Evolutionary conservation across 148 eudicot genomes (phyloP).

Genomic region (Fallopia convolvulus): DNA sequence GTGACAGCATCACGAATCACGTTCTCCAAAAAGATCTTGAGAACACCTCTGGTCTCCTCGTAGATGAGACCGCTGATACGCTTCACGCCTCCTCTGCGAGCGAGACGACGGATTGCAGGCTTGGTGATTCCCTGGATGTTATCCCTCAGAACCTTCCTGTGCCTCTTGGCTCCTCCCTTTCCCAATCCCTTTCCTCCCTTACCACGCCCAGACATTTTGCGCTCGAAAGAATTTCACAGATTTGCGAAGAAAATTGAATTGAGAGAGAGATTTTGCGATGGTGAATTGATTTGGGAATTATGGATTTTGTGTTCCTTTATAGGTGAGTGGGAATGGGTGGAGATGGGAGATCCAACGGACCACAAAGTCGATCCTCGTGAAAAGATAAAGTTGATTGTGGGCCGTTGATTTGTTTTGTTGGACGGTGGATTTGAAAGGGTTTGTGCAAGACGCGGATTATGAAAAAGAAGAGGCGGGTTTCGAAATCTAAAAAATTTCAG

Average conservation of each 20-base stretch:
- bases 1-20: conserved; percentile 16
- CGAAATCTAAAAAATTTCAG: background rate
- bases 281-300: background rate
- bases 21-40: conserved; percentile 16
- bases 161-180: conserved; percentile 16
- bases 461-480: background rate
- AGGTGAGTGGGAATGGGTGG: background rate
- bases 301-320: background rate
- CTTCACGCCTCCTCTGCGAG: conserved; percentile 15
- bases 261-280: background rate
- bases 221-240: background rate
- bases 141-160: conserved; percentile 16
- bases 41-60: conserved; percentile 17
- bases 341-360: background rate
- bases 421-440: conserved; percentile 3
- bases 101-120: conserved; percentile 16
- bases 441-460: background rate
- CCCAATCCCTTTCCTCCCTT: conserved; percentile 18
- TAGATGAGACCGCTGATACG: conserved; percentile 18
- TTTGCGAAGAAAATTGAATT: background rate
- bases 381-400: background rate
- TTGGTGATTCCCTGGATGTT: conserved; percentile 19
- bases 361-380: conserved; percentile 15
- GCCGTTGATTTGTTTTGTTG: conserved; percentile 12
- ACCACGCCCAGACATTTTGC: conserved; percentile 14